Percentiles rank a stretch among this genome's conserved stretches.
These are phyloP conservation scores for Stemphylium vesicarium DNA, from an alignment of 2,329 filamentous ascomycete species.

Conservation along the genomic window DNA sequence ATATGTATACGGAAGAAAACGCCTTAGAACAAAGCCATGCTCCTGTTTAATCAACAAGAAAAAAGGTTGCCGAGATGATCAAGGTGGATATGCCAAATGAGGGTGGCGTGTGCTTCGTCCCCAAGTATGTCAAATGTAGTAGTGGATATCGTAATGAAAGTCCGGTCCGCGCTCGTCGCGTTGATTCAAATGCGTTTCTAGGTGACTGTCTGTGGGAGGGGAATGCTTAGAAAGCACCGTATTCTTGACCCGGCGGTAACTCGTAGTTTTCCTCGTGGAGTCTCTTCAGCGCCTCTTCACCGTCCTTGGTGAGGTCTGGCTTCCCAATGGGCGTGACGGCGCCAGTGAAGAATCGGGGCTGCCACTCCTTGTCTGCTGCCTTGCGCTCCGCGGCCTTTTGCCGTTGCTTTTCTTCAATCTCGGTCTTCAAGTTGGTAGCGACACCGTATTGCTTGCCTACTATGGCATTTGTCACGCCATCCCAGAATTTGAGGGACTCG, in stretches of 20 bases:
- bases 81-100: slow-evolving; percentile 13
- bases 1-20: slow-evolving; percentile 9
- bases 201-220: background rate
- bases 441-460: slow-evolving; percentile 78
- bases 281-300: slow-evolving; percentile 62
- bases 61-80: slow-evolving; percentile 2
- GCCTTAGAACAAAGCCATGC: slow-evolving; percentile 18
- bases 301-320: slow-evolving; percentile 68
- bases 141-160: slow-evolving; percentile 24
- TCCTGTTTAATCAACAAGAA: slow-evolving; percentile 17
- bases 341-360: slow-evolving; percentile 84
- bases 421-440: slow-evolving; percentile 86
- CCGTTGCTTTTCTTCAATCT: slow-evolving; percentile 89
- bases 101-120: slow-evolving; percentile 9
- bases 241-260: slow-evolving; percentile 55
- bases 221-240: slow-evolving; percentile 41
- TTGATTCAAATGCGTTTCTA: slow-evolving; percentile 1
- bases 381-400: slow-evolving; percentile 83
- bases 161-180: slow-evolving; percentile 11
- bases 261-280: slow-evolving; percentile 61
- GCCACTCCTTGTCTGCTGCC: slow-evolving; percentile 71
- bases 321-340: slow-evolving; percentile 65
- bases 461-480: slow-evolving; percentile 85
- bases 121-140: slow-evolving; percentile 2
- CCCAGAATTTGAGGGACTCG: slow-evolving; percentile 89